Evolutionary conservation across 257 asterid species (phyloP).

Genomic region (Solanum habrochaites): DNA sequence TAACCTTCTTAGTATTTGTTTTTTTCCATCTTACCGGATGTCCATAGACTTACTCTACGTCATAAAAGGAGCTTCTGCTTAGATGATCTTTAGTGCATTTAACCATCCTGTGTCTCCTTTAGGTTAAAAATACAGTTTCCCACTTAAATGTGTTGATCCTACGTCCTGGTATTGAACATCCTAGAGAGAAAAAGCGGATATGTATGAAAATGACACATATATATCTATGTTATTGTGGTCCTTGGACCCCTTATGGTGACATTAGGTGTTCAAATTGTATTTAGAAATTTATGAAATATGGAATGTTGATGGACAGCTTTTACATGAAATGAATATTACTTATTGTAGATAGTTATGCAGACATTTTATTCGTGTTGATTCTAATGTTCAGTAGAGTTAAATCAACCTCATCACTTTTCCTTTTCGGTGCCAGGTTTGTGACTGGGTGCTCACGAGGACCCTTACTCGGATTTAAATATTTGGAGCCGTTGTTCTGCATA

Average conservation of each 20-base stretch:
- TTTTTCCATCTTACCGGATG: background rate
- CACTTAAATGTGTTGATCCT: background rate
- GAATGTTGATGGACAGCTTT: background rate
- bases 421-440: slow-evolving; percentile 49
- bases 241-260: background rate
- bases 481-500: slow-evolving; percentile 91
- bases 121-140: background rate
- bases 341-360: background rate
- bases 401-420: background rate
- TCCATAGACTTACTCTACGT: background rate
- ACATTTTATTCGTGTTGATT: background rate
- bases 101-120: background rate
- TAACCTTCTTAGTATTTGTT: background rate
- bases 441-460: slow-evolving; percentile 99
- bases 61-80: background rate
- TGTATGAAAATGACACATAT: background rate
- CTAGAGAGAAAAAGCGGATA: background rate
- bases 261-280: background rate
- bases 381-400: background rate
- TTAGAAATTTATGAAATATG: background rate
- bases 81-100: background rate
- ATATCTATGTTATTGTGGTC: background rate
- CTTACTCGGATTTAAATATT: slow-evolving; percentile 77
- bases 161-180: background rate
- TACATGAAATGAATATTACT: background rate